phyloP scores from a whole-genome alignment of 202 grass and related monocot species.

The Schoenoplectus tabernaemontani region DNA sequence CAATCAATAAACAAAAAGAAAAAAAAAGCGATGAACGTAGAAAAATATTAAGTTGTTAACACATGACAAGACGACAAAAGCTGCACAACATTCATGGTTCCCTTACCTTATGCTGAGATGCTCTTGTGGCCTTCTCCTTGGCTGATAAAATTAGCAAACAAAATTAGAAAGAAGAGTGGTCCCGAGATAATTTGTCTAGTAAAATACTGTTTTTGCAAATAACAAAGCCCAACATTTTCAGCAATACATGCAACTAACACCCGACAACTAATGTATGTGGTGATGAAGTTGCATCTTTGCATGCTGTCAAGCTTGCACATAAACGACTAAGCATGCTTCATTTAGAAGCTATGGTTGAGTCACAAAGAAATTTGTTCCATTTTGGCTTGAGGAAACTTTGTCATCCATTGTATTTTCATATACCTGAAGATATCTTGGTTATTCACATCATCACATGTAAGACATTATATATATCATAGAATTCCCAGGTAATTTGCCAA shows the following conservation, averaged over 20 bases:
- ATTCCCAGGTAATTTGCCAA: not conserved
- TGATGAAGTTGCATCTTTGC: not conserved
- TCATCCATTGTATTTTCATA: not conserved
- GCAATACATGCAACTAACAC: not conserved
- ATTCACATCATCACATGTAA: not conserved
- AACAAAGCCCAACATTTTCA: not conserved
- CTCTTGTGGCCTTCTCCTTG: constrained; percentile 30
- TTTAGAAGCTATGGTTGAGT: no score
- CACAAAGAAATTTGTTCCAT: no score
- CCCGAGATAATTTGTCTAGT: not conserved
- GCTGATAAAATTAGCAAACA: constrained; percentile 34
- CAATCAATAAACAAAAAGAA: not conserved
- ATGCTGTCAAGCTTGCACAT: no score
- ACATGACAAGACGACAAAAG: not conserved
- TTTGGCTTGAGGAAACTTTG: not conserved
- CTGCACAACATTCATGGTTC: not conserved
- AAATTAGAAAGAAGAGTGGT: constrained; percentile 10
- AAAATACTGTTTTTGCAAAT: constrained; percentile 6
- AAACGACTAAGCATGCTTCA: no score
- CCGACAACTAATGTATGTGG: not conserved
- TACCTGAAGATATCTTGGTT: not conserved
- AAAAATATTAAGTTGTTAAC: no score
- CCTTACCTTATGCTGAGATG: constrained; percentile 50
- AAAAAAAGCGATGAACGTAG: no score
- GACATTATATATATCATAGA: not conserved